These are phyloP conservation scores for Pleurostoma richardsiae DNA, from an alignment of 2,329 filamentous ascomycete species.

Conservation along the genomic window DNA sequence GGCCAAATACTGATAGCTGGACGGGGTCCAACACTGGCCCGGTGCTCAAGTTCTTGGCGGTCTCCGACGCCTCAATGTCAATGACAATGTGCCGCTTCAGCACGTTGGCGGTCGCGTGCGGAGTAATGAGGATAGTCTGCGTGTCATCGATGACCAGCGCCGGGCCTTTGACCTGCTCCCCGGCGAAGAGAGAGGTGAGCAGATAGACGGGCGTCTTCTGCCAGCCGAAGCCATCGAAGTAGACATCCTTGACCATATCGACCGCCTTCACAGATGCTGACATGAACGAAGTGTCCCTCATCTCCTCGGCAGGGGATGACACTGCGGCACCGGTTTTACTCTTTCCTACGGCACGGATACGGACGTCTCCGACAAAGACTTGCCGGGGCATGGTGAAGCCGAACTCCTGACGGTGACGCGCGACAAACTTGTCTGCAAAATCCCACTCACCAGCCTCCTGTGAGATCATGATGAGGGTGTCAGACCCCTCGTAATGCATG, in stretches of 20 bases:
- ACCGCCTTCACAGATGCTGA: slow-evolving; percentile 58
- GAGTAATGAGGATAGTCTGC: slow-evolving; percentile 63
- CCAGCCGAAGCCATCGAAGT: slow-evolving; percentile 56
- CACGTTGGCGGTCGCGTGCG: slow-evolving; percentile 52
- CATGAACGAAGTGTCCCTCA: background rate
- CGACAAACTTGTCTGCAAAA: slow-evolving; percentile 61
- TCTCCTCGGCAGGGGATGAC: slow-evolving; percentile 28
- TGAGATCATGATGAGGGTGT: slow-evolving; percentile 1
- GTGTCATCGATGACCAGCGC: slow-evolving; percentile 59
- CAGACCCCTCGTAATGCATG: slow-evolving; percentile 1
- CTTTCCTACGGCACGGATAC: slow-evolving; percentile 64
- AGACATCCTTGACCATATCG: slow-evolving; percentile 54
- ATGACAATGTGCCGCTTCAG: slow-evolving; percentile 64
- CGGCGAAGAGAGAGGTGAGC: slow-evolving; percentile 51
- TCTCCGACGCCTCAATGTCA: slow-evolving; percentile 50
- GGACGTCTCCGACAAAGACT: slow-evolving; percentile 66
- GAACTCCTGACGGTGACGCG: slow-evolving; percentile 67
- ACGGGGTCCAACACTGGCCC: slow-evolving; percentile 49
- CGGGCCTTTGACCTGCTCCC: slow-evolving; percentile 54
- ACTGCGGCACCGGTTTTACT: slow-evolving; percentile 23
- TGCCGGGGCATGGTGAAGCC: slow-evolving; percentile 65
- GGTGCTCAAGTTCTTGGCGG: background rate
- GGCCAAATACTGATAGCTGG: slow-evolving; percentile 62
- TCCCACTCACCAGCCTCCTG: slow-evolving; percentile 50
- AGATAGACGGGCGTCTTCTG: slow-evolving; percentile 58